phyloP scores from a whole-genome alignment of 2,329 filamentous ascomycete species.

The Clonostachys solani region DNA sequence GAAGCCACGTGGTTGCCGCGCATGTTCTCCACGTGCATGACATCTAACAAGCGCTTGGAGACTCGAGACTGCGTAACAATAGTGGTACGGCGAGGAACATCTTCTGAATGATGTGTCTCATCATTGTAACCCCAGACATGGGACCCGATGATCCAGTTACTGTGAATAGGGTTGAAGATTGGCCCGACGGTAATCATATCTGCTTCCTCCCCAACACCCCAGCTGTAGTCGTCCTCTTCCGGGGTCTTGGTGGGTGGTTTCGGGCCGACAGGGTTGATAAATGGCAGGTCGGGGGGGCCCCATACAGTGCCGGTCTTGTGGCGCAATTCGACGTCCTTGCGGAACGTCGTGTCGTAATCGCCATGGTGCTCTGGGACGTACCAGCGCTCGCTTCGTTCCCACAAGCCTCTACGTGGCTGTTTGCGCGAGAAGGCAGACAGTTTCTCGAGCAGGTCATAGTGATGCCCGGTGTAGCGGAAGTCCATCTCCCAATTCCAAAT shows the following conservation, averaged over 20 bases:
- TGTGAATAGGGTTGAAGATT: slow-evolving; percentile 72
- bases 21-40: slow-evolving; percentile 75
- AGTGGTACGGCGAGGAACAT: slow-evolving; percentile 68
- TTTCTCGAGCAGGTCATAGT: slow-evolving; percentile 73
- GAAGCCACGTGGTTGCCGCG: slow-evolving; percentile 72
- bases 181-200: slow-evolving; percentile 72
- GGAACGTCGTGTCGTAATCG: slow-evolving; percentile 63
- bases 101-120: slow-evolving; percentile 38
- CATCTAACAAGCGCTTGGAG: slow-evolving; percentile 65
- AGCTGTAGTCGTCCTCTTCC: slow-evolving; percentile 63
- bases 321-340: slow-evolving; percentile 53
- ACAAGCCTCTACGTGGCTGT: slow-evolving; percentile 68
- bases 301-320: slow-evolving; percentile 56
- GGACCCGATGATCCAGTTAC: slow-evolving; percentile 67
- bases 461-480: slow-evolving; percentile 72
- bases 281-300: slow-evolving; percentile 58
- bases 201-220: slow-evolving; percentile 73
- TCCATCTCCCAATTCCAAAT: slow-evolving; percentile 91
- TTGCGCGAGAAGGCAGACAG: slow-evolving; percentile 57
- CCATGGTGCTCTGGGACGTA: slow-evolving; percentile 69
- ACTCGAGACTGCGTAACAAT: slow-evolving; percentile 74
- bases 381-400: slow-evolving; percentile 70
- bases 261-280: slow-evolving; percentile 58
- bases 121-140: slow-evolving; percentile 65
- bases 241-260: slow-evolving; percentile 55